Base-by-base conservation (phyloP, 2,329 filamentous ascomycete genomes). In the Aspergillus spinulosporus region DNA sequence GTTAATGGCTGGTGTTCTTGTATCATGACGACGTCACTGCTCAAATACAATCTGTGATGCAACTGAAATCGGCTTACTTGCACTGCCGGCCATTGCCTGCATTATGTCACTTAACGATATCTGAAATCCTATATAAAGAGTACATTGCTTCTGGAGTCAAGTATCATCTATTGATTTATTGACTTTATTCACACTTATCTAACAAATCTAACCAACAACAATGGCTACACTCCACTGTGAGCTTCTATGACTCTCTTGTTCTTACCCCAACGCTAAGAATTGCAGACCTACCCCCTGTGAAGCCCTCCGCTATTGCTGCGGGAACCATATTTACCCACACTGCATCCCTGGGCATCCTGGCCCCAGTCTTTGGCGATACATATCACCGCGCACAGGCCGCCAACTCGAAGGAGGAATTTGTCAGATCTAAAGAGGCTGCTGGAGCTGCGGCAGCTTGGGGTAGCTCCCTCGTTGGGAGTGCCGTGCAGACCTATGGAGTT, bases 251-350 rank as follows among this genome's bases (percentile, higher is more conserved):
- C 12, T 6, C 29, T 36, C 15, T 46, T 7, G 31, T 12, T 28
- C 14, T 7, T 14, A 11, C 29, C 9, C 15, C 32, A 26, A 45
- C 46, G 37, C 57, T 57, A 55, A 60, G 28, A 21, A 39, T 43
- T n/a, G n/a, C 59, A 87, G 84, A 89, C 74, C 83, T 90, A 54
- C 87, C 87, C 66, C 82, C 92, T 66, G 94, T 99, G 73, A 97
- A 97, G 88, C 94, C 94, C 68, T 97, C 92, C 72, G 93, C 94
- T 71, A 96, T 99, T 73, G 94, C 93, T 72, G 86, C 97, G 71
- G 94, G 94, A 79, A 94, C 92, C 62, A 80, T 92, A 76, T 99
- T 97, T 87, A 97, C 89, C 84, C 93, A 99, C 80, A 87, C 88
- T 69, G 83, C 91, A 69, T 94, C 94, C 72, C 87, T 94, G 63